A percentile compares a stretch with the other conserved stretches of the same genome.
These are phyloP conservation scores for Botryobasidium botryosum DNA, from an alignment of 768 basidiomycete species.

Conservation along the genomic window DNA sequence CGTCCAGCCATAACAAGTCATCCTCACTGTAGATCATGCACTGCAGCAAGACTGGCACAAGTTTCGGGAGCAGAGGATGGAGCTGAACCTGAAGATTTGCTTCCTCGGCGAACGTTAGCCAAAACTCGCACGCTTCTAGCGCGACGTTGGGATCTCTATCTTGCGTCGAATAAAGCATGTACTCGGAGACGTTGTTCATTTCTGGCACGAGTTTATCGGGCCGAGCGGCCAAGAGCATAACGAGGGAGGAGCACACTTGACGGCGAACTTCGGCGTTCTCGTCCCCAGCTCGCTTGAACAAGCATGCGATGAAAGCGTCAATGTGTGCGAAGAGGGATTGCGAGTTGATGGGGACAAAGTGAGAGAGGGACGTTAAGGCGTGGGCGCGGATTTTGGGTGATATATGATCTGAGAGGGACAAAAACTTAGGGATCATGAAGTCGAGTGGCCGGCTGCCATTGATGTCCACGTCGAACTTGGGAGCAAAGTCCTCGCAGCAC, in stretches of 20 bases:
- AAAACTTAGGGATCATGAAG: conserved; percentile 92
- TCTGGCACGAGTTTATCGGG: conserved; percentile 96
- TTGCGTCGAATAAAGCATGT: conserved; percentile 96
- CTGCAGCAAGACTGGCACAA: conserved; percentile 87
- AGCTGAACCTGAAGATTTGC: conserved; percentile 70
- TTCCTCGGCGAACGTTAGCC: conserved; percentile 97
- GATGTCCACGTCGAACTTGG: conserved; percentile 88
- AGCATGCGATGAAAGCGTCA: conserved; percentile 79
- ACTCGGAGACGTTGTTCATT: conserved; percentile 88
- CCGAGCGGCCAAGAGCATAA: conserved; percentile 77
- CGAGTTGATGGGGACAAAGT: conserved; percentile 74
- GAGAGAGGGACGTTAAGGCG: conserved; percentile 85
- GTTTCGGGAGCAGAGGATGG: conserved; percentile 73
- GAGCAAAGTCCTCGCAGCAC: conserved; percentile 91
- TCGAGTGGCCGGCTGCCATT: conserved; percentile 86
- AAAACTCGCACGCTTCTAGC: conserved; percentile 98
- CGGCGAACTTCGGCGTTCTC: conserved; percentile 86
- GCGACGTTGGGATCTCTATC: conserved; percentile 95
- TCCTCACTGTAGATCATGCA: conserved; percentile 97
- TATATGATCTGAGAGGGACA: conserved; percentile 70
- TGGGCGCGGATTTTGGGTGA: conserved; percentile 82
- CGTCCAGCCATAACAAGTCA: conserved; percentile 88
- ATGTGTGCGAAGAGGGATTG: conserved; percentile 83
- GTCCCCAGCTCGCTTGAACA: conserved; percentile 92
- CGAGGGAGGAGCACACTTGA: conserved; percentile 90